Conservation (phyloP, 2,329 filamentous ascomycete species). For the Didymosphaeria variabile region DNA sequence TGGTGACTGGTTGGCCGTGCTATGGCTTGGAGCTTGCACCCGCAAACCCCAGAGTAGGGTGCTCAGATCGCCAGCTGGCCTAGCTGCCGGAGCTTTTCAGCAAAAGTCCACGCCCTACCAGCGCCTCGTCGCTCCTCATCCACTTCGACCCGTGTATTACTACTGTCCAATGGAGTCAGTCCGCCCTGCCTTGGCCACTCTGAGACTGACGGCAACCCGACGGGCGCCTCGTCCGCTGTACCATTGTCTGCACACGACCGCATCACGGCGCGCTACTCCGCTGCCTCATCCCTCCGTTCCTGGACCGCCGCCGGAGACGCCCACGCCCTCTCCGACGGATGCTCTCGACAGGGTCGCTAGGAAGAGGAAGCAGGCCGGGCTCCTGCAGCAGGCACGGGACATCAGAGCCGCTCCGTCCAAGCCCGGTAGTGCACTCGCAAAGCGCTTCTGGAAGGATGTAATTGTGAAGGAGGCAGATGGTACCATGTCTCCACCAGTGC, state of each 20-base stretch:
- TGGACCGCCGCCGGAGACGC: slow-evolving; percentile 68
- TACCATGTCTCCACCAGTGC: slow-evolving; percentile 45
- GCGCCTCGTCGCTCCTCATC: slow-evolving; percentile 1
- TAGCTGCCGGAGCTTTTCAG: slow-evolving; percentile 3
- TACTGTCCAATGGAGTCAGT: slow-evolving; percentile 36
- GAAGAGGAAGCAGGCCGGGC: slow-evolving; percentile 61
- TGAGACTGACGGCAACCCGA: slow-evolving; percentile 29
- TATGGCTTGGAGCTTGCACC: slow-evolving; percentile 3
- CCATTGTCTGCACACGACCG: slow-evolving; percentile 55
- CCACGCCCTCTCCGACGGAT: slow-evolving; percentile 58
- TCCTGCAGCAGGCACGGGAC: slow-evolving; percentile 57
- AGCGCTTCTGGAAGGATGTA: slow-evolving; percentile 91
- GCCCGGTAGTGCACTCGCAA: slow-evolving; percentile 63
- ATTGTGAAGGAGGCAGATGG: slow-evolving; percentile 69
- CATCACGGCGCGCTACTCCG: slow-evolving; percentile 60
- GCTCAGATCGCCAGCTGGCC: slow-evolving; percentile 4
- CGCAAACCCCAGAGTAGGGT: slow-evolving; percentile 13
- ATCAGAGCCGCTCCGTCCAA: slow-evolving; percentile 54
- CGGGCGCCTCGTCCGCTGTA: slow-evolving; percentile 32
- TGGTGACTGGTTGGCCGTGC: not conserved
- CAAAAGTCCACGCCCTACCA: slow-evolving; percentile 8
- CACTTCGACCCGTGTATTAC: slow-evolving; percentile 1
- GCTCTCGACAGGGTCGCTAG: slow-evolving; percentile 59
- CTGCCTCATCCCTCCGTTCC: slow-evolving; percentile 66
- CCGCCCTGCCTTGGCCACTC: slow-evolving; percentile 36